These are phyloP conservation scores for Juglanconis sp. DNA, from an alignment of 2,329 filamentous ascomycete species.

Conservation along the genomic window DNA sequence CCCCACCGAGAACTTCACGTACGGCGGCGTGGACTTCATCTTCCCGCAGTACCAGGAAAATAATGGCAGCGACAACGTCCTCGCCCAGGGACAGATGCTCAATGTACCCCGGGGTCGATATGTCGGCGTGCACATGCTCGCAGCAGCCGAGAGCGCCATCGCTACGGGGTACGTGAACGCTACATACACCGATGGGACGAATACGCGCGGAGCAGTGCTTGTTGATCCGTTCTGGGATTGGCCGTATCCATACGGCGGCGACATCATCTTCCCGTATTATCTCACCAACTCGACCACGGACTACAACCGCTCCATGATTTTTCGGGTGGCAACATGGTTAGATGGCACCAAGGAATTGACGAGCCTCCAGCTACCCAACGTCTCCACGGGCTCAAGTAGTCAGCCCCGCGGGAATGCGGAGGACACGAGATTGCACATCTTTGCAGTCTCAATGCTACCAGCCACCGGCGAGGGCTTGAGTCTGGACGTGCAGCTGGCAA, in stretches of 20 bases:
- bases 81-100: slow-evolving; percentile 20
- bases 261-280: slow-evolving; percentile 21
- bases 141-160: slow-evolving; percentile 18
- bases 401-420: slow-evolving; percentile 5
- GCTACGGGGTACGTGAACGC: slow-evolving; percentile 19
- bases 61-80: slow-evolving; percentile 19
- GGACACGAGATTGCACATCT: slow-evolving; percentile 15
- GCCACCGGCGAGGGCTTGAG: neutral
- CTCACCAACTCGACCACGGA: slow-evolving; percentile 17
- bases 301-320: slow-evolving; percentile 22
- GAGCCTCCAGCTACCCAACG: slow-evolving; percentile 17
- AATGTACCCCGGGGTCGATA: slow-evolving; percentile 16
- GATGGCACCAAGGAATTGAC: slow-evolving; percentile 18
- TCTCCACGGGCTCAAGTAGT: slow-evolving; percentile 1
- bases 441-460: slow-evolving; percentile 10
- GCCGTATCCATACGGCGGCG: slow-evolving; percentile 20
- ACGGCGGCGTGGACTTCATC: slow-evolving; percentile 19
- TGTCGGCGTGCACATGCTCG: slow-evolving; percentile 20
- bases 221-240: slow-evolving; percentile 21
- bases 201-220: slow-evolving; percentile 10
- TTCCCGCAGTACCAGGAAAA: slow-evolving; percentile 17
- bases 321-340: slow-evolving; percentile 18
- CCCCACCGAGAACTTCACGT: slow-evolving; percentile 16
- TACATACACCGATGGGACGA: slow-evolving; percentile 16
- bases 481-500: slow-evolving; percentile 11